Evolutionary conservation across 495 filamentous ascomycete genomes (phyloP), one percentile per base, ranked within the genome.

Genomic region (Penicillium steckii): DNA sequence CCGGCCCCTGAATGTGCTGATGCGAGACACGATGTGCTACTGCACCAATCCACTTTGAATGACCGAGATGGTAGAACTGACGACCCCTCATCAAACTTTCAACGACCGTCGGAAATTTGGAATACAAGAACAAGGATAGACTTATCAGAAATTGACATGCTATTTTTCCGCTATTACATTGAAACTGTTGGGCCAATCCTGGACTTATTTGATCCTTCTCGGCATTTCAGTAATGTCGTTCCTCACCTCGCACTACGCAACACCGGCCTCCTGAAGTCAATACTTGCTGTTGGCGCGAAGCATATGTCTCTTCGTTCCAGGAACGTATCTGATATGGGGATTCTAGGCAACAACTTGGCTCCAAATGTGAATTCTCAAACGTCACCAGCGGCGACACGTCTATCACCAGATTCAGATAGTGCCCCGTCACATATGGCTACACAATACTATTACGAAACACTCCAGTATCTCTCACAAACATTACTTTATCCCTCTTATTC

Each of bases 381-480:
- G 21, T 19, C 38, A 17, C 35, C 33, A 44, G 38, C 26, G 32
- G 40, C 3, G 15, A 42, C 24, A 2, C 17, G 30, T 4, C 15
- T 29, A 10, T 3, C 27, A 1, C 17, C 26, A 17, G 19, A 32
- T 5, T 51, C 40, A 15, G 17, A 44, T 7, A 40, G 32, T 26
- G 17, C 9, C 15, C 22, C 48, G 22, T 21, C 44, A 22, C 52
- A 51, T n/a, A 17, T 44, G 22, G 40, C 48, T 13, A 32, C 32
- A 2, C 52, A 62, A 24, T 62, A 62, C 19, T 58, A 27, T 21
- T 41, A 53, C 13, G 48, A 55, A 18, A 54, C 61, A 10, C 52
- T 64, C 15, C 58, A 64, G 30, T 67, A 62, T 32, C 64, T 64
- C 40, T 64, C 59, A 22, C 61, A 67, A 45, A 67, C 64, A 1